phyloP scores from a whole-genome alignment of 2,329 filamentous ascomycete genomes.

The Leptographium galeiforme region DNA sequence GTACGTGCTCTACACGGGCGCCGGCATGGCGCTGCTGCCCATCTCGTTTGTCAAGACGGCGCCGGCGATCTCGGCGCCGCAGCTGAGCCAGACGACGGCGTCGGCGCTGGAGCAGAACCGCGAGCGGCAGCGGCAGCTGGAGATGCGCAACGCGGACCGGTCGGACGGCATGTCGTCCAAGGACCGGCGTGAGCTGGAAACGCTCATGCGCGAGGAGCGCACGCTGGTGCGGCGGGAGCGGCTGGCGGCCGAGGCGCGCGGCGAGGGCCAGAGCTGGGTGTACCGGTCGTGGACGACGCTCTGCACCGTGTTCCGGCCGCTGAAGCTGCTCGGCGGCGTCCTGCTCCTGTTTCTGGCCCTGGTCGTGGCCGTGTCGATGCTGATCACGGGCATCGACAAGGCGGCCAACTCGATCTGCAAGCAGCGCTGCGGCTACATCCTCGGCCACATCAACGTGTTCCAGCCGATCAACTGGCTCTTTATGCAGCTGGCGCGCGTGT shows the following conservation, averaged over 20 bases:
- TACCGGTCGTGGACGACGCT: conserved; percentile 67
- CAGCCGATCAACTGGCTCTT: conserved; percentile 90
- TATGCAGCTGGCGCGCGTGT: conserved; percentile 65
- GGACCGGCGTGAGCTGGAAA: conserved; percentile 78
- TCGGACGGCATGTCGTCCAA: conserved; percentile 65
- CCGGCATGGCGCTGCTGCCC: conserved; percentile 78
- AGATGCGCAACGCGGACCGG: conserved; percentile 69
- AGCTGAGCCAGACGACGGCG: conserved; percentile 62
- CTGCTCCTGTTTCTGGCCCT: conserved; percentile 62
- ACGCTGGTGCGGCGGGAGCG: conserved; percentile 82
- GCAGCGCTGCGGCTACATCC: conserved; percentile 77
- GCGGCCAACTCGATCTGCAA: conserved; percentile 92
- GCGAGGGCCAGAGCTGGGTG: conserved; percentile 62
- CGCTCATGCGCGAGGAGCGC: conserved; percentile 77
- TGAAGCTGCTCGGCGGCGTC: conserved; percentile 79
- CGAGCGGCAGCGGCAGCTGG: conserved; percentile 82
- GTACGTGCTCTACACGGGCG: conserved; percentile 78
- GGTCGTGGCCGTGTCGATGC: conserved; percentile 78
- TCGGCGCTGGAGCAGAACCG: conserved; percentile 76
- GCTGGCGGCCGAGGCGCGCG: conserved; percentile 68
- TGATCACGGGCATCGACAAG: conserved; percentile 93
- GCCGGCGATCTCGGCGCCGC: conserved; percentile 70
- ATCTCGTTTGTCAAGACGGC: conserved; percentile 86
- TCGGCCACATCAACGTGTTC: conserved; percentile 78
- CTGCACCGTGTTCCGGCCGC: conserved; percentile 68